Base-by-base conservation (phyloP, 2,329 filamentous ascomycete genomes). In the Monilinia fructicola region DNA sequence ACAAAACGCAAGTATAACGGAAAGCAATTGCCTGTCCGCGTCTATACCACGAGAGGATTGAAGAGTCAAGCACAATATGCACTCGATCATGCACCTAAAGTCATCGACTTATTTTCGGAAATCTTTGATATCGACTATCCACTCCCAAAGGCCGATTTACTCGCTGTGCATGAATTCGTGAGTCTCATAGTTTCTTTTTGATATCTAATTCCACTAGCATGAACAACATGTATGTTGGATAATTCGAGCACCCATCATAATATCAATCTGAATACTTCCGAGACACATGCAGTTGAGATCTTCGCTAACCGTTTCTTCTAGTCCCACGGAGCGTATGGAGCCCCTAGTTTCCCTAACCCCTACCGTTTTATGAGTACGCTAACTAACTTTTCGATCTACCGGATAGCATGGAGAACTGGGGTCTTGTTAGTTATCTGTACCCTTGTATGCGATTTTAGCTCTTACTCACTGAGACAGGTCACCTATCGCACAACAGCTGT, bases 51-150 rank as follows among this genome's bases (percentile, higher is more conserved):
- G 12, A 89, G 88, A 69, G 95, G 95, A n/a, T 84, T 99, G 69
- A 93, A 96, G 79, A 89, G 96, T 71, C 93, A 98, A 80, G 95
- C 93, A 64, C 87, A 86, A 35, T 96, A 91, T 81, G 95, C 95
- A 50, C 81, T 99, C 68, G 87, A 96, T 76, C 94, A 96, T 77
- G 93, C 94, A 35, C 91, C 93, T 75, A 91, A 94, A 80, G 91
- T 95, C 71, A 92, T 99, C 64, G 95, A 99, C 79, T 96, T 93
- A 80, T 99, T 96, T 80, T 98, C 94, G 0, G 92, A 97, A 78
- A 88, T 95, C 73, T 99, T 97, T 75, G 89, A 89, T 72, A 92
- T 97, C 71, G 93, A 97, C 75, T 97, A 97, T 77, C 93, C 93
- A 42, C 84, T 97, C 23, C 93, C 93, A 69, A 97, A 97, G 82